Evolutionary conservation across 2,329 filamentous ascomycete genomes (phyloP).

Genomic region (Apiospora malaysiana): DNA sequence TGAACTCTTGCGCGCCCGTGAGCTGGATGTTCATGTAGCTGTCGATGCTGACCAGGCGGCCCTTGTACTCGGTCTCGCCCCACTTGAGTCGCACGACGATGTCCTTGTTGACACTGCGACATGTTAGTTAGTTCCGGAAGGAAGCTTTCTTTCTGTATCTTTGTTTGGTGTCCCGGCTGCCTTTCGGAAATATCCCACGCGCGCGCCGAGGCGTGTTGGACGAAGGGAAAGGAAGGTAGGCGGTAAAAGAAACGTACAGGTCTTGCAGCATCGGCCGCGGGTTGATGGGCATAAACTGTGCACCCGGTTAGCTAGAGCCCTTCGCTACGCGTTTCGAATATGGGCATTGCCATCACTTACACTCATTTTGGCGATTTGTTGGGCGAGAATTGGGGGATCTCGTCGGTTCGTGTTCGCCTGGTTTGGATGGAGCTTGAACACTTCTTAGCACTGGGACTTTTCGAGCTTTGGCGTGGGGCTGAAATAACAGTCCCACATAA

Average conservation of each 20-base stretch:
- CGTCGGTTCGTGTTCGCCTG: conserved; percentile 16
- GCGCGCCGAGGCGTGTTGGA: conserved; percentile 1
- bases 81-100: conserved; percentile 95
- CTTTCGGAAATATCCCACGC: no score
- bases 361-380: conserved; percentile 41
- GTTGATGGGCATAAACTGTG: conserved; percentile 88
- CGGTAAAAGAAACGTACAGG: conserved; percentile 64
- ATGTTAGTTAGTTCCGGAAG: not conserved
- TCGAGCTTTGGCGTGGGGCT: conserved; percentile 11
- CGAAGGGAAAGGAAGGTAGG: conserved; percentile 14
- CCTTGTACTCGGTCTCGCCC: conserved; percentile 97
- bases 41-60: conserved; percentile 88
- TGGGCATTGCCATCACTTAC: conserved; percentile 31
- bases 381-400: conserved; percentile 12
- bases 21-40: conserved; percentile 99
- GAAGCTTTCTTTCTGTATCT: no score
- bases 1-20: conserved; percentile 87
- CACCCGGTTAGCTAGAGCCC: not conserved
- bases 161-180: not conserved
- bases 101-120: conserved; percentile 79
- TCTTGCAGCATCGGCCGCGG: conserved; percentile 95
- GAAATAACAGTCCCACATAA: not conserved
- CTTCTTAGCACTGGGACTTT: not conserved
- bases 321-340: no score
- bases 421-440: conserved; percentile 14